Conservation (phyloP, 805 yeast species). For the Wickerhamomyces bovis region DNA sequence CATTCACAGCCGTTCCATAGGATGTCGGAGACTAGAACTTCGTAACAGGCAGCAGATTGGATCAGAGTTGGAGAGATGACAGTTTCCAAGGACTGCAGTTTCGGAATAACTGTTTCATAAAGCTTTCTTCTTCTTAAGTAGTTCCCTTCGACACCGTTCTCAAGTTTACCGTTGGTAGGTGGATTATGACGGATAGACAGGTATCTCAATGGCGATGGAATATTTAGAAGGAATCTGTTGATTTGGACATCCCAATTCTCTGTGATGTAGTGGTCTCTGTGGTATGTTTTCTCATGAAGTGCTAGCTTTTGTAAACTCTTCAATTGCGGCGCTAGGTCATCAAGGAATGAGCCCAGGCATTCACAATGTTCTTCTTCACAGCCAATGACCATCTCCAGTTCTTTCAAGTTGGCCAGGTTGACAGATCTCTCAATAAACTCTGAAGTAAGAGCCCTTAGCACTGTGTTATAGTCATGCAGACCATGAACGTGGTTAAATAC, state of each 20-base stretch:
- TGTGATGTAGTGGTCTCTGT: conserved; percentile 39
- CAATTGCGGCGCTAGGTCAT: conserved; percentile 30
- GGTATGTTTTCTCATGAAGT: conserved; percentile 30
- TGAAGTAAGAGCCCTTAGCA: conserved; percentile 26
- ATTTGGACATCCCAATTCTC: conserved; percentile 51
- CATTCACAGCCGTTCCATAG: conserved; percentile 80
- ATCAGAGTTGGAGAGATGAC: conserved; percentile 55
- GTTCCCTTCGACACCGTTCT: conserved; percentile 71
- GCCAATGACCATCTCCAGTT: conserved; percentile 48
- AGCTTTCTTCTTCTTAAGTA: conserved; percentile 52
- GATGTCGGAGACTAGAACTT: conserved; percentile 60
- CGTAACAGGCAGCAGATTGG: conserved; percentile 60
- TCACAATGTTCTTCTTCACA: conserved; percentile 42
- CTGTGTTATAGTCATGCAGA: conserved; percentile 33
- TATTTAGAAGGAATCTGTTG: conserved; percentile 33
- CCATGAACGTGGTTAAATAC: conserved; percentile 43
- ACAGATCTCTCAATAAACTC: conserved; percentile 27
- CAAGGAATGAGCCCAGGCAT: conserved; percentile 40
- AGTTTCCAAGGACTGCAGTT: conserved; percentile 33
- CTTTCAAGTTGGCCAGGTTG: conserved; percentile 27
- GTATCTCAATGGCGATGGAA: conserved; percentile 32
- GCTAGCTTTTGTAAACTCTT: conserved; percentile 21
- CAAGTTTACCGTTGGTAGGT: conserved; percentile 49
- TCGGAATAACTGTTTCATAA: conserved; percentile 43
- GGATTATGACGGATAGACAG: conserved; percentile 54